phyloP scores from a whole-genome alignment of 169 alveolate species.

The Miamiensis avidus region DNA sequence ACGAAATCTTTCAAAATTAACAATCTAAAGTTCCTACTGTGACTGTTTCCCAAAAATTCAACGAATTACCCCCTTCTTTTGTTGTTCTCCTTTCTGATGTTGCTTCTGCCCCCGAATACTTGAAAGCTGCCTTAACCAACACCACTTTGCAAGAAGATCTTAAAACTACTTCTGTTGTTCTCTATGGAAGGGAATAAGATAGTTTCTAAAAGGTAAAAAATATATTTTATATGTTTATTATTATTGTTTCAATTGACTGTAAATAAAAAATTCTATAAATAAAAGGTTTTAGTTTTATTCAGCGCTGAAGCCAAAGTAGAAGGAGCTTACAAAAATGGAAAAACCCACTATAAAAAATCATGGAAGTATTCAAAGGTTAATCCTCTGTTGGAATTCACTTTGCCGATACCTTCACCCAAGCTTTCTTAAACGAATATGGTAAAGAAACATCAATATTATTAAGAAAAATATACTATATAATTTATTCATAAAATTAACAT shows the following conservation, averaged over 20 bases:
- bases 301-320: background rate
- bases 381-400: background rate
- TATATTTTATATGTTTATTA: no score
- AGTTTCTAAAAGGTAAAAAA: background rate
- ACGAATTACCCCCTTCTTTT: background rate
- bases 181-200: background rate
- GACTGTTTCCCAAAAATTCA: background rate
- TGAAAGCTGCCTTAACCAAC: background rate
- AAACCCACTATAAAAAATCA: background rate
- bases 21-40: background rate
- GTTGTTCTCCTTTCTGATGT: background rate
- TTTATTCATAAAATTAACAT: no score
- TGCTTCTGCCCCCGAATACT: background rate
- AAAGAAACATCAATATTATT: background rate
- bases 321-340: background rate
- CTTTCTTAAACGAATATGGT: background rate
- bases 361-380: background rate
- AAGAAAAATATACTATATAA: no score
- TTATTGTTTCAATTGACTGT: no score
- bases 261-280: no score
- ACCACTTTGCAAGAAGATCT: background rate
- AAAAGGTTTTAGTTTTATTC: background rate
- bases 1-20: background rate
- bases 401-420: background rate
- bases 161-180: background rate